Evolutionary conservation across 352 stramenopile species (phyloP), one percentile per base, ranked within the genome.

Genomic region (Globisporangium paroecandrum): DNA sequence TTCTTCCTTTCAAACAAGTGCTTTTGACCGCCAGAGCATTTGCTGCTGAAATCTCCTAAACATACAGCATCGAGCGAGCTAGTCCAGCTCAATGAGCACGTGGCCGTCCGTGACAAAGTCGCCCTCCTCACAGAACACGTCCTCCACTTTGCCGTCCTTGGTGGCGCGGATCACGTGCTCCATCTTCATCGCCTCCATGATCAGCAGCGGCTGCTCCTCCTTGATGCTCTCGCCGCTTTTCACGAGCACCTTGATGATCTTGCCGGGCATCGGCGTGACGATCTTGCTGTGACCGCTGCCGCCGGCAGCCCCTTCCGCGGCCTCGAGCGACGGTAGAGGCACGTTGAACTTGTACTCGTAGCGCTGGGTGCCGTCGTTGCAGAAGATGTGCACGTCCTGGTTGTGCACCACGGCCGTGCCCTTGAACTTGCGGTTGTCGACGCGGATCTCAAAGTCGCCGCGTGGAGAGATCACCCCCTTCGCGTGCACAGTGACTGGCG

Each of bases 171-270:
- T 90, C 58, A 87, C 76, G 72, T 93, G 83, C 70, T 99, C 93
- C 97, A 99, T 99, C 83, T 99, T 99, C 96, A 99, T 99, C 29
- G 96, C 95, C 76, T 99, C 96, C 82, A 99, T 95, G 65, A 98
- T 97, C 58, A 98, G 56, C 49, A 99, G 70, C 18, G 94, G 78
- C 69, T 99, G 87, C 67, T 97, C 95, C 57, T 81, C 77, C 12
- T 75, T 78, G 55, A 99, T 96, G 7, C 38, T 63, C 49, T 98
- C 88, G 24, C 96, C 96, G n/a, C 78, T 82, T 58, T 89, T 82
- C 65, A 93, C 85, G 66, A 95, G 73, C 59, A 99, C 87, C 59
- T 94, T 90, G 55, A 97, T 90, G 65, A 99, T 91, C 72, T 97
- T 98, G 55, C 94, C 95, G 32, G 97, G 96, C 96, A 99, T 99